These are phyloP conservation scores for Macadamia integrifolia DNA, from an alignment of 164 flowering plant species.

Conservation along the genomic window DNA sequence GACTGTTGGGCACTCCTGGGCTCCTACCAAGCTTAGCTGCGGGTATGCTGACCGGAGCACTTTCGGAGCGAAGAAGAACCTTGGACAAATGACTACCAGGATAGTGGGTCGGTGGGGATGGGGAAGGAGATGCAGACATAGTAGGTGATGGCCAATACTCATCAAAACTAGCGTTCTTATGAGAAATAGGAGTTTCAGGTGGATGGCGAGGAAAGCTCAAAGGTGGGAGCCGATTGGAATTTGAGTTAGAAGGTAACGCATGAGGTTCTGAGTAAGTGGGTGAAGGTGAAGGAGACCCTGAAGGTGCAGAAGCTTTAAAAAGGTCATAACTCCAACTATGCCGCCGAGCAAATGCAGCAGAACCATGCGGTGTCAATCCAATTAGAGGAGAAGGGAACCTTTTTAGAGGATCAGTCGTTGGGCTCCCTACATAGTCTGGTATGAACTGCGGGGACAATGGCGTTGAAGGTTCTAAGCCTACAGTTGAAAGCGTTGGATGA, in stretches of 20 bases:
- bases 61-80: conserved; percentile 57
- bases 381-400: conserved; percentile 55
- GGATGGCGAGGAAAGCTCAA: conserved; percentile 40
- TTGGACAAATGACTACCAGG: conserved; percentile 33
- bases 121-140: conserved; percentile 59
- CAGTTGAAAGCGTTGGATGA: conserved; percentile 42
- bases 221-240: conserved; percentile 35
- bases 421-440: conserved; percentile 95
- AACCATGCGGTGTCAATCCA: conserved; percentile 28
- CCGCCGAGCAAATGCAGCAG: conserved; percentile 54
- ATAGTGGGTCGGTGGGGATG: conserved; percentile 61
- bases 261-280: conserved; percentile 53
- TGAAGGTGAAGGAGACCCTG: conserved; percentile 45
- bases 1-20: conserved; percentile 28
- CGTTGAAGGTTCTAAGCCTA: conserved; percentile 52
- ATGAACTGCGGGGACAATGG: conserved; percentile 76
- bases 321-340: conserved; percentile 80
- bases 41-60: conserved; percentile 73
- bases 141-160: conserved; percentile 64
- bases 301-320: conserved; percentile 48
- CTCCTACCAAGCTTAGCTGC: conserved; percentile 27
- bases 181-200: conserved; percentile 23
- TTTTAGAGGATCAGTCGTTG: conserved; percentile 67
- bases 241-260: conserved; percentile 31
- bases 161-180: conserved; percentile 33